phyloP scores from a whole-genome alignment of 768 basidiomycete species.

The Leccinum uliginosum region DNA sequence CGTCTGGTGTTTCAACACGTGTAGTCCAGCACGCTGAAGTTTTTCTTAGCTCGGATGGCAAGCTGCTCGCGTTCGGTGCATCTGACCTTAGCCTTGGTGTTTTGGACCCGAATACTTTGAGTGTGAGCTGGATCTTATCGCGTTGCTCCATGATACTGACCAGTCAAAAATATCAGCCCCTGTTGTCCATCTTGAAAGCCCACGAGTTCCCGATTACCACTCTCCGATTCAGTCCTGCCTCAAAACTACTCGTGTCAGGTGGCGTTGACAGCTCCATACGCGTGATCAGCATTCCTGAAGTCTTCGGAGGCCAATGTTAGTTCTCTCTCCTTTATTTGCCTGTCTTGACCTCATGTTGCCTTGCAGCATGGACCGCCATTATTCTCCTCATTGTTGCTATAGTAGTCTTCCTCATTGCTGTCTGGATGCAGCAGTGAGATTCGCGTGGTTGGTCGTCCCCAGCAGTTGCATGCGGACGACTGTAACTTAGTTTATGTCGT shows the following conservation, averaged over 20 bases:
- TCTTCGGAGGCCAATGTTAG: conserved; percentile 51
- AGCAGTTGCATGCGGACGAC: not conserved
- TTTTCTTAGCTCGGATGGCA: conserved; percentile 66
- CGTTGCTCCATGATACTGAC: not conserved
- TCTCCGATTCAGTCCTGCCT: conserved; percentile 80
- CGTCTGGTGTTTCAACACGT: conserved; percentile 14
- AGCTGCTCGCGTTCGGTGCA: conserved; percentile 77
- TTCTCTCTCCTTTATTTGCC: conserved; percentile 22
- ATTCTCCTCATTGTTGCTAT: conserved; percentile 41
- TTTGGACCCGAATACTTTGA: conserved; percentile 71
- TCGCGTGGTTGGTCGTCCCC: not conserved
- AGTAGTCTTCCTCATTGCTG: conserved; percentile 39
- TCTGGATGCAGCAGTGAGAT: conserved; percentile 32
- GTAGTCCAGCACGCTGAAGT: conserved; percentile 1
- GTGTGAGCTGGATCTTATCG: conserved; percentile 44
- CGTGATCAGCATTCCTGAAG: conserved; percentile 66
- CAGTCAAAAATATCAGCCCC: conserved; percentile 50
- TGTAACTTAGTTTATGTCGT: not conserved
- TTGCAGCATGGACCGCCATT: conserved; percentile 36
- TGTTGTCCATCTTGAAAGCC: conserved; percentile 83
- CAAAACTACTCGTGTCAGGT: conserved; percentile 78
- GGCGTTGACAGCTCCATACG: conserved; percentile 89
- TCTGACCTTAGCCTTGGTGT: conserved; percentile 85
- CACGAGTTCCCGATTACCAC: conserved; percentile 94
- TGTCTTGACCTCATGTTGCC: conserved; percentile 25